These are phyloP conservation scores for Metarhizium anisopliae DNA, from an alignment of 2,329 filamentous ascomycete genomes.

Conservation along the genomic window DNA sequence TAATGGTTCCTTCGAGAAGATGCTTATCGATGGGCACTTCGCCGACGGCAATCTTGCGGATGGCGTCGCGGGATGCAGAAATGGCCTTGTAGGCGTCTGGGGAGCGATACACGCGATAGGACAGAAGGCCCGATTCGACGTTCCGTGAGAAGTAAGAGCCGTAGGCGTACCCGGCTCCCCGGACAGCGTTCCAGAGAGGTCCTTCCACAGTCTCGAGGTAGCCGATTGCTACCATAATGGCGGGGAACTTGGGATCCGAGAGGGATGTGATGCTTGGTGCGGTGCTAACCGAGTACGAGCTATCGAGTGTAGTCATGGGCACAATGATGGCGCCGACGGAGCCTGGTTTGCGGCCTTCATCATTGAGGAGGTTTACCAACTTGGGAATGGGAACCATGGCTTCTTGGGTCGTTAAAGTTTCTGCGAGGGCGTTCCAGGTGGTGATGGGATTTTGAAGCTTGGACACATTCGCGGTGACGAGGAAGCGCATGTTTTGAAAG, in stretches of 20 bases:
- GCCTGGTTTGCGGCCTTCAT: constrained; percentile 67
- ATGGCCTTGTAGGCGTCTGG: constrained; percentile 87
- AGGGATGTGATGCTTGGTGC: constrained; percentile 67
- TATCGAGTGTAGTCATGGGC: constrained; percentile 87
- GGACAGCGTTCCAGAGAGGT: constrained; percentile 86
- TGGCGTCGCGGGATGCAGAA: constrained; percentile 62
- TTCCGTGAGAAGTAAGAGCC: constrained; percentile 72
- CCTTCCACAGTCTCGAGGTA: constrained; percentile 93
- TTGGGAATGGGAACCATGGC: constrained; percentile 63
- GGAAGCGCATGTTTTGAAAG: constrained; percentile 75
- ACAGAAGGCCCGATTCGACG: constrained; percentile 68
- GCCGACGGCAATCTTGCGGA: constrained; percentile 66
- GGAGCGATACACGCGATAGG: constrained; percentile 82
- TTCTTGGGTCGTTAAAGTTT: constrained; percentile 25
- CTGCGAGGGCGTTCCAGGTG: constrained; percentile 57
- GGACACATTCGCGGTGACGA: constrained; percentile 72
- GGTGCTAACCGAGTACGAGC: constrained; percentile 75
- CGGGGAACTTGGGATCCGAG: constrained; percentile 67
- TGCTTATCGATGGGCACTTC: constrained; percentile 65
- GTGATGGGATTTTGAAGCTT: constrained; percentile 68
- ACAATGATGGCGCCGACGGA: constrained; percentile 67
- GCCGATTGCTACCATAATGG: constrained; percentile 77
- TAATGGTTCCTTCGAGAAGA: constrained; percentile 83
- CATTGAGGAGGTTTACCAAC: constrained; percentile 61
- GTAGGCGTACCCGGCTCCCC: constrained; percentile 89